phyloP scores from a whole-genome alignment of 2,329 filamentous ascomycete genomes.

The Sporothrix protearum region DNA sequence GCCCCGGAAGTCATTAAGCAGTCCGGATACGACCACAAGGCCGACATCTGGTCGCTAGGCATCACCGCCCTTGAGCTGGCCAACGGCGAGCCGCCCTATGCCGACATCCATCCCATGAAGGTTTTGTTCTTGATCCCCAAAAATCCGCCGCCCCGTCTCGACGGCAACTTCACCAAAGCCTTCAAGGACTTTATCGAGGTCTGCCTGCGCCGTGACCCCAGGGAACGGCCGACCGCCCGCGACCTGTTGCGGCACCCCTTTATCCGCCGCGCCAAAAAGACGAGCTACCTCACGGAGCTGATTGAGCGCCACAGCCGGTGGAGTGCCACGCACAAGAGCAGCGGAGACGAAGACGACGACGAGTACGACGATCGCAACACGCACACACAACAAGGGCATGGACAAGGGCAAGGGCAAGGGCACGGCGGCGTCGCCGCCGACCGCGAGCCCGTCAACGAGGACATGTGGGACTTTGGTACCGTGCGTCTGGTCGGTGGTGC shows the following conservation, averaged over 20 bases:
- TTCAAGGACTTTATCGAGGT: slow-evolving; percentile 83
- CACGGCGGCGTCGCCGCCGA: slow-evolving; percentile 37
- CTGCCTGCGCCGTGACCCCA: slow-evolving; percentile 84
- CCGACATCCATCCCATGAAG: slow-evolving; percentile 98
- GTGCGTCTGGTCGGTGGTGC: slow-evolving; percentile 73
- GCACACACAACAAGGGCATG: slow-evolving; percentile 44
- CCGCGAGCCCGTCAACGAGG: slow-evolving; percentile 63
- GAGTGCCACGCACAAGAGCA: slow-evolving; percentile 68
- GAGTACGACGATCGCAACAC: slow-evolving; percentile 47
- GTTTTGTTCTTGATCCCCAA: slow-evolving; percentile 95
- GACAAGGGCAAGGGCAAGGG: slow-evolving; percentile 30
- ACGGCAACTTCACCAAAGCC: slow-evolving; percentile 74
- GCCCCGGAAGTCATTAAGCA: slow-evolving; percentile 98
- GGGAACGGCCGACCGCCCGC: slow-evolving; percentile 79
- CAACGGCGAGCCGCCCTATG: slow-evolving; percentile 88
- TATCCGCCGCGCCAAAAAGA: slow-evolving; percentile 87
- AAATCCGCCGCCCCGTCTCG: slow-evolving; percentile 77
- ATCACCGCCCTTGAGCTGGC: slow-evolving; percentile 92
- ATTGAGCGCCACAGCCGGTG: slow-evolving; percentile 89
- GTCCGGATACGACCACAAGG: slow-evolving; percentile 95
- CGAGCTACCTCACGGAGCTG: slow-evolving; percentile 91
- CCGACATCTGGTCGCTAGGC: slow-evolving; percentile 94
- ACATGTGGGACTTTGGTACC: slow-evolving; percentile 98
- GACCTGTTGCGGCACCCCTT: slow-evolving; percentile 89
- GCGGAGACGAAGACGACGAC: slow-evolving; percentile 55